phyloP scores from a whole-genome alignment of 371 early-diverging fungal species.

The Syncephalastrum racemosum region DNA sequence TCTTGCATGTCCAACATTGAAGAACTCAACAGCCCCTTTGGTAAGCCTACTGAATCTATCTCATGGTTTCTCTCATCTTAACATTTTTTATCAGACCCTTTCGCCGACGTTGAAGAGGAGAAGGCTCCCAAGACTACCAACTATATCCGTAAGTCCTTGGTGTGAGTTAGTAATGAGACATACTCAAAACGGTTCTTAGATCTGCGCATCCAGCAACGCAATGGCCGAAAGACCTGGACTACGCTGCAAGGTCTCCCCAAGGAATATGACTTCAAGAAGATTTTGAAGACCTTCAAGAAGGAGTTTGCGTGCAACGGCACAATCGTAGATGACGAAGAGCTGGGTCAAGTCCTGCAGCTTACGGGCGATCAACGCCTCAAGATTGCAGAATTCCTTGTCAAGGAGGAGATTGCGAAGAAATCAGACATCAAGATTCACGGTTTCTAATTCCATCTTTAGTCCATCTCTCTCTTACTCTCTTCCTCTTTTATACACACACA shows the following conservation, averaged over 20 bases:
- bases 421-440: constrained; percentile 93
- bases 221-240: constrained; percentile 96
- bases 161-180: not conserved
- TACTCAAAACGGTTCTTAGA: constrained; percentile 48
- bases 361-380: constrained; percentile 94
- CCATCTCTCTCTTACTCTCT: not conserved
- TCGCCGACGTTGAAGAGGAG: constrained; percentile 78
- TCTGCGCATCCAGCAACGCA: constrained; percentile 97
- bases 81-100: constrained; percentile 61
- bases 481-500: not conserved
- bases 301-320: constrained; percentile 97
- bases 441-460: constrained; percentile 22
- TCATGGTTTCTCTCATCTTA: not conserved
- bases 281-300: constrained; percentile 95
- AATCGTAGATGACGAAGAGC: constrained; percentile 87
- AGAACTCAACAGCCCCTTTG: constrained; percentile 23
- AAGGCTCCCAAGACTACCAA: constrained; percentile 54
- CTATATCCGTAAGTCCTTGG: constrained; percentile 72
- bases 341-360: constrained; percentile 90
- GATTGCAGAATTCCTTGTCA: constrained; percentile 76
- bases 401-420: constrained; percentile 81
- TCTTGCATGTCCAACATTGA: constrained; percentile 20
- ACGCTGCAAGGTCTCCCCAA: constrained; percentile 85
- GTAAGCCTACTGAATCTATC: constrained; percentile 7
- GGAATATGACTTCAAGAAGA: constrained; percentile 83